Percentiles rank a stretch among this genome's conserved stretches.
Conservation (phyloP, 768 basidiomycete genomes). For the Termitomyces sp. region DNA sequence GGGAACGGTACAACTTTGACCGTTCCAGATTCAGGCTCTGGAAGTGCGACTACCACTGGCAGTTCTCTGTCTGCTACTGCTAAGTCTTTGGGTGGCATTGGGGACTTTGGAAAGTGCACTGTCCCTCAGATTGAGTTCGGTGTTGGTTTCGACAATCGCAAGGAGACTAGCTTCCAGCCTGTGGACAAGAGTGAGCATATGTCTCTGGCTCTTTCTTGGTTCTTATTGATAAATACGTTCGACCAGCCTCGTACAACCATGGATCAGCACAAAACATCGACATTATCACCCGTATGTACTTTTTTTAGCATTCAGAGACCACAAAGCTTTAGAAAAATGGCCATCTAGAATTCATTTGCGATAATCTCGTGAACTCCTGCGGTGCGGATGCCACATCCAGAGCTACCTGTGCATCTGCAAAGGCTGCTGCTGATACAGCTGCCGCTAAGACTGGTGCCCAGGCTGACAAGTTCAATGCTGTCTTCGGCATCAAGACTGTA, state of each 20-base stretch:
- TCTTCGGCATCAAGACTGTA: conserved; percentile 50
- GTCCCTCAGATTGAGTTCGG: conserved; percentile 55
- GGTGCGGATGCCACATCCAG: conserved; percentile 51
- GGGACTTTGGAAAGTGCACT: conserved; percentile 50
- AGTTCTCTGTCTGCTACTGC: conserved; percentile 17
- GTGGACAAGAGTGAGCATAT: conserved; percentile 37
- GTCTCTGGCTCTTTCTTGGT: neutral
- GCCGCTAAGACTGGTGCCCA: conserved; percentile 45
- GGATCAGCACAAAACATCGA: conserved; percentile 58
- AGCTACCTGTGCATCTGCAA: conserved; percentile 41
- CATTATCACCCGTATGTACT: conserved; percentile 48
- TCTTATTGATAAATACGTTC: neutral
- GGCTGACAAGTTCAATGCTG: conserved; percentile 62
- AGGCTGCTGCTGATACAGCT: conserved; percentile 39
- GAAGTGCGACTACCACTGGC: conserved; percentile 14
- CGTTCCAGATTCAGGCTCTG: conserved; percentile 12
- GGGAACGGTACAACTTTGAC: conserved; percentile 18
- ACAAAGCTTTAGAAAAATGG: neutral
- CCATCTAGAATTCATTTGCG: conserved; percentile 45
- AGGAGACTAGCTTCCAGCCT: conserved; percentile 54
- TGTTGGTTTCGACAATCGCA: conserved; percentile 50
- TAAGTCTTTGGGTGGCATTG: conserved; percentile 23
- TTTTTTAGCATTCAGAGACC: neutral
- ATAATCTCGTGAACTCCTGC: conserved; percentile 51
- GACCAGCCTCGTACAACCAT: conserved; percentile 45